Percentiles rank a stretch among this genome's conserved stretches.
Conservation (phyloP, 495 filamentous ascomycete species). For the Podospora appendiculata region DNA sequence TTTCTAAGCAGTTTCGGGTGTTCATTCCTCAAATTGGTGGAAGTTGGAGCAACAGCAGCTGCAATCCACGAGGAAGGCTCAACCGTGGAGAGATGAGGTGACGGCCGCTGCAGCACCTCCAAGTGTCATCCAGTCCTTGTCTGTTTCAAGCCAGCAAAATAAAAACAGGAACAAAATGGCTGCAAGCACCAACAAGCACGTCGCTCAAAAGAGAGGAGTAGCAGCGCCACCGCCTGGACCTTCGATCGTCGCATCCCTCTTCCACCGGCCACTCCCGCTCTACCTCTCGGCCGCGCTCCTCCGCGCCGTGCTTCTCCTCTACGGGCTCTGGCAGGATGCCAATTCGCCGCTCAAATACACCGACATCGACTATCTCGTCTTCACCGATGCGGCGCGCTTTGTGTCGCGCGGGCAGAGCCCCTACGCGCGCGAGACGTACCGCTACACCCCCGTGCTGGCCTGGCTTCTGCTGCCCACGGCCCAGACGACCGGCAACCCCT, state of each 20-base stretch:
- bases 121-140: no score
- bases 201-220: no score
- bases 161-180: no score
- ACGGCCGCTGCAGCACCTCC: no score
- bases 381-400: constrained; percentile 91
- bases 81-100: no score
- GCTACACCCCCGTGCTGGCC: constrained; percentile 88
- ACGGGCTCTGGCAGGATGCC: constrained; percentile 86
- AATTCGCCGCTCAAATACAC: constrained; percentile 91
- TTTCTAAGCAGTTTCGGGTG: no score
- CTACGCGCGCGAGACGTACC: constrained; percentile 87
- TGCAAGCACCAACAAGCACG: no score
- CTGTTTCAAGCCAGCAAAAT: no score
- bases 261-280: constrained; percentile 41
- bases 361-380: constrained; percentile 97
- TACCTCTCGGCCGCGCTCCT: constrained; percentile 63
- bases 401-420: constrained; percentile 56
- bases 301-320: constrained; percentile 64
- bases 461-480: constrained; percentile 84
- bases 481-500: constrained; percentile 29
- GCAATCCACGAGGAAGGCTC: no score
- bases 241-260: constrained; percentile 19
- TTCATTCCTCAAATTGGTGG: no score
- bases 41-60: no score
- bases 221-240: background rate